Conservation (phyloP, 306 rosid species). For the Parietaria judaica region DNA sequence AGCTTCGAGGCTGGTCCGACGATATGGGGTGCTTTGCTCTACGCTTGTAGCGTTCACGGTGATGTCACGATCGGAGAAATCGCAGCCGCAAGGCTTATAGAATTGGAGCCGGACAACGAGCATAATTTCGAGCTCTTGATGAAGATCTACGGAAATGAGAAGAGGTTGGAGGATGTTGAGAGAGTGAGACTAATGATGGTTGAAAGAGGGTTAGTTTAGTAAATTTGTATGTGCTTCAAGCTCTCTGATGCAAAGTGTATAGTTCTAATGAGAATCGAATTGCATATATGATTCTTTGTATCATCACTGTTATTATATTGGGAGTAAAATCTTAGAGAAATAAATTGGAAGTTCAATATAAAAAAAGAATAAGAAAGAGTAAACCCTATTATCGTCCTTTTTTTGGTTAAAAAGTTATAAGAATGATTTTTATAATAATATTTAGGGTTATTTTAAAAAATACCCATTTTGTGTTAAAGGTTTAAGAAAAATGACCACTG, state of each 20-base stretch:
- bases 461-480: no score
- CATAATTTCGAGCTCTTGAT: conserved; percentile 71
- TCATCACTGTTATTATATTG: neutral
- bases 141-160: conserved; percentile 54
- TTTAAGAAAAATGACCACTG: no score
- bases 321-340: no score
- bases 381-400: no score
- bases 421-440: no score
- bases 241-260: neutral
- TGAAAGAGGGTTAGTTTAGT: conserved; percentile 53
- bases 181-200: conserved; percentile 57
- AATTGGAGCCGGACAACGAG: conserved; percentile 79
- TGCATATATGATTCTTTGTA: neutral
- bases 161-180: conserved; percentile 52
- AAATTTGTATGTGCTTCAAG: neutral
- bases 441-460: no score
- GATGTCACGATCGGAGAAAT: conserved; percentile 56
- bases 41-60: conserved; percentile 60
- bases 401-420: no score
- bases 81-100: conserved; percentile 71
- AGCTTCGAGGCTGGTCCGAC: conserved; percentile 70
- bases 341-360: no score
- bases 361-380: no score
- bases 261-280: neutral
- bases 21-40: conserved; percentile 78